Evolutionary conservation across 306 rosid species (phyloP), one percentile per base, ranked within the genome.

Genomic region (Dryas octopetala): DNA sequence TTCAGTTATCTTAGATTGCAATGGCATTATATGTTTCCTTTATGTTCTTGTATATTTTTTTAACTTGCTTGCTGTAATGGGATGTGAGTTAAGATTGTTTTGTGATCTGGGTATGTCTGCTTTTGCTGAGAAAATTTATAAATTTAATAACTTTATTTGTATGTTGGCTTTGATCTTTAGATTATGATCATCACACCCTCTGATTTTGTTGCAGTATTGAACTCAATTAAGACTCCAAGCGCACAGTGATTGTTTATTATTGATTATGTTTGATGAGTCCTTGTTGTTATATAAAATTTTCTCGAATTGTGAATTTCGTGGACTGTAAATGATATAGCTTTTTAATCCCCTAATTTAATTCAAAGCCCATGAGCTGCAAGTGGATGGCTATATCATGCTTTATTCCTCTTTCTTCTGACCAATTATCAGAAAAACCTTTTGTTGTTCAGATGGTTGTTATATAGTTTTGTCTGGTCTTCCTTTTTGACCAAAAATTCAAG

Each of bases 31-130:
- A 38, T 66, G 61, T 63, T 64, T 64, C 78, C 66, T 71, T 80
- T 59, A 9, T 54, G 66, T 4, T 63, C 61, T 71, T 85, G 17
- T 63, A 6, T 32, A 32, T 32, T 17, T 78, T 69, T 83, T 62
- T 19, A 45, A 26, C 45, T 71, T 80, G 81, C 13, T 46, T 77
- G 74, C 80, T 74, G 72, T 58, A 47, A 58, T 71, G 85, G 74
- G 74, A 54, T 79, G 77, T 63, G 66, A 81, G 72, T 80, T 84
- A n/a, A 59, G 70, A 74, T 71, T 77, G 74, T 80, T 84, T 71
- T 76, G 80, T 85, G 88, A 86, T 89, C 92, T 86, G 87, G 84
- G 75, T 74, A n/a, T 80, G 45, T 68, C 26, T 70, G n/a, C 49
- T 26, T 81, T 78, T 77, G 66, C 75, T 59, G 10, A 68, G 13